Percentiles rank a stretch among this genome's conserved stretches.
These are phyloP conservation scores for Macrolepiota dolichaula DNA, from an alignment of 768 basidiomycete genomes.

Conservation along the genomic window DNA sequence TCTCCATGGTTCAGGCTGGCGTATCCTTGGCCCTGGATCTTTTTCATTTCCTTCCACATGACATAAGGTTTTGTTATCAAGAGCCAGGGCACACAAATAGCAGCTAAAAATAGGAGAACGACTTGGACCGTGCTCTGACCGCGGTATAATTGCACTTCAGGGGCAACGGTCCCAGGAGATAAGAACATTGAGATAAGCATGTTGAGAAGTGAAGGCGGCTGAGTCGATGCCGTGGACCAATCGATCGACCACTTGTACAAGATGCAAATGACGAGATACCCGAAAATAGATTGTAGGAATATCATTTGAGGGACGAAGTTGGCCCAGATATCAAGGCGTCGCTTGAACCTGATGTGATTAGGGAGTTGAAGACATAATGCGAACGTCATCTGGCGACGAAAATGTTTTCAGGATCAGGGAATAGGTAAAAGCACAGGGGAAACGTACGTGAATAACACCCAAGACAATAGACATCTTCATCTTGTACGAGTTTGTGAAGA, in stretches of 20 bases:
- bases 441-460: conserved; percentile 90
- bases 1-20: conserved; percentile 55
- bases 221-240: conserved; percentile 68
- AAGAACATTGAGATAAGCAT: conserved; percentile 98
- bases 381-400: conserved; percentile 84
- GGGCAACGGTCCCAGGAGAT: conserved; percentile 75
- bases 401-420: conserved; percentile 7
- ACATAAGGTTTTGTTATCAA: conserved; percentile 90
- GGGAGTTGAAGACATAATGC: conserved; percentile 94
- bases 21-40: conserved; percentile 83
- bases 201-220: conserved; percentile 88
- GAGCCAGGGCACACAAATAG: conserved; percentile 93
- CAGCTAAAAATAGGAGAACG: conserved; percentile 72
- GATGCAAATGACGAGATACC: conserved; percentile 92
- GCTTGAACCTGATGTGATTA: conserved; percentile 93
- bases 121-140: conserved; percentile 88
- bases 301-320: conserved; percentile 98
- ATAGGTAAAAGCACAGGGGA: conserved; percentile 3
- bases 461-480: conserved; percentile 99
- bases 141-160: conserved; percentile 69
- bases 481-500: conserved; percentile 98
- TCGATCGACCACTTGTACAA: conserved; percentile 97
- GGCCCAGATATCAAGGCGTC: conserved; percentile 80
- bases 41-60: conserved; percentile 84
- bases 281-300: conserved; percentile 97